phyloP scores from a whole-genome alignment of 1,284 basidiomycete species.

The Coniferiporia weirii region DNA sequence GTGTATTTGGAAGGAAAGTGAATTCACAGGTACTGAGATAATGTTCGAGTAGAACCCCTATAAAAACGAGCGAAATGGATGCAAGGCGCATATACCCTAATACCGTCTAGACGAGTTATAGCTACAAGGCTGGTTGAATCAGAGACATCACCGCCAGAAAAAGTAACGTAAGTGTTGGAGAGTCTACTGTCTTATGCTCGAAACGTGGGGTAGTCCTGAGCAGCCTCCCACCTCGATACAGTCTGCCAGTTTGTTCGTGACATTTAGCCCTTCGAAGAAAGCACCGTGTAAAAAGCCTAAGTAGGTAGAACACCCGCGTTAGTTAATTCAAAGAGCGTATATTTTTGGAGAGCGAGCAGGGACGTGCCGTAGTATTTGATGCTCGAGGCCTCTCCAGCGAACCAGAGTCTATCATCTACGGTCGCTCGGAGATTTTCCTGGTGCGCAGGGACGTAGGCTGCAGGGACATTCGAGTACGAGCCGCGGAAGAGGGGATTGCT shows the following conservation, averaged over 20 bases:
- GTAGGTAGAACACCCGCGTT: conserved; percentile 5
- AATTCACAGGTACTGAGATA: too few relatives aligned
- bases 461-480: conserved; percentile 66
- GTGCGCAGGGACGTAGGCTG: conserved; percentile 48
- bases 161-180: not conserved
- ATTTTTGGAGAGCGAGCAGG: not conserved
- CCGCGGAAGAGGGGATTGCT: conserved; percentile 55
- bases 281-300: conserved; percentile 43
- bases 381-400: conserved; percentile 61
- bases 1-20: too few relatives aligned
- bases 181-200: conserved; percentile 20
- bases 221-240: conserved; percentile 34
- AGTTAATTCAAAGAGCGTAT: not conserved
- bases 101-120: too few relatives aligned
- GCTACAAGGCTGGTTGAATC: too few relatives aligned
- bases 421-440: conserved; percentile 54
- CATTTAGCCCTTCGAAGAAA: conserved; percentile 37
- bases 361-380: conserved; percentile 48
- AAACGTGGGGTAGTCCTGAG: conserved; percentile 24
- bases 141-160: not conserved
- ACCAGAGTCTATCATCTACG: conserved; percentile 49
- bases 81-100: too few relatives aligned
- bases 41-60: too few relatives aligned
- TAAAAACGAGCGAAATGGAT: too few relatives aligned
- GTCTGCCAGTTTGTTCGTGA: conserved; percentile 31